Percentiles rank a stretch among this genome's conserved stretches.
Evolutionary conservation across 2,329 filamentous ascomycete genomes (phyloP).

Genomic region (Pyrenochaeta sp.): DNA sequence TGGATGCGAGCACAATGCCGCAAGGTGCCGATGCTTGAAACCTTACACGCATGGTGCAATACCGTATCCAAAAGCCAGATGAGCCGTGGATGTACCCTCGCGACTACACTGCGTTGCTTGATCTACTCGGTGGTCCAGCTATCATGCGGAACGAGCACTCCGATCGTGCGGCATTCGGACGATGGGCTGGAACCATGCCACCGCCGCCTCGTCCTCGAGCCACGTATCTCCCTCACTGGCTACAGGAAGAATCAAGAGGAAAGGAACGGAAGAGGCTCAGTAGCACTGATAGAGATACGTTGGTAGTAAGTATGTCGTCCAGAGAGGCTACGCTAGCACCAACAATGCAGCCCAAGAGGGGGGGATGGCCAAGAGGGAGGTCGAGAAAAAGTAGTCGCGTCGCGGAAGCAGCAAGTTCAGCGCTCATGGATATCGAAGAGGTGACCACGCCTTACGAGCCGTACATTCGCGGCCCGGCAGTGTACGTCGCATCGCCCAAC

Average conservation of each 20-base stretch:
- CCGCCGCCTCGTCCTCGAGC: neutral
- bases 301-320: neutral
- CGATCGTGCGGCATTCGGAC: slow-evolving; percentile 18
- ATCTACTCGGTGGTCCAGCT: slow-evolving; percentile 17
- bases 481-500: slow-evolving; percentile 9
- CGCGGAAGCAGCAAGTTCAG: neutral
- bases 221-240: neutral
- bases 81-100: slow-evolving; percentile 31
- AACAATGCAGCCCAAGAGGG: neutral
- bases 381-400: neutral
- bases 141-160: slow-evolving; percentile 8
- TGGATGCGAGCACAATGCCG: slow-evolving; percentile 22
- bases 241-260: neutral
- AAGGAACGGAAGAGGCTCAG: neutral
- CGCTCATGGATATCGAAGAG: neutral
- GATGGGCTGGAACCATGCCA: slow-evolving; percentile 7
- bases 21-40: slow-evolving; percentile 32
- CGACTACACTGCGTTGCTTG: slow-evolving; percentile 25
- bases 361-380: neutral
- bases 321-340: neutral
- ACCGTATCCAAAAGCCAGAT: slow-evolving; percentile 19
- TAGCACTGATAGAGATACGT: neutral
- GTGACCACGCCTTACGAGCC: neutral
- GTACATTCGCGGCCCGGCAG: slow-evolving; percentile 2
- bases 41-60: slow-evolving; percentile 34